Evolutionary conservation across 768 basidiomycete species (phyloP).

Genomic region (Lentinula sp.): DNA sequence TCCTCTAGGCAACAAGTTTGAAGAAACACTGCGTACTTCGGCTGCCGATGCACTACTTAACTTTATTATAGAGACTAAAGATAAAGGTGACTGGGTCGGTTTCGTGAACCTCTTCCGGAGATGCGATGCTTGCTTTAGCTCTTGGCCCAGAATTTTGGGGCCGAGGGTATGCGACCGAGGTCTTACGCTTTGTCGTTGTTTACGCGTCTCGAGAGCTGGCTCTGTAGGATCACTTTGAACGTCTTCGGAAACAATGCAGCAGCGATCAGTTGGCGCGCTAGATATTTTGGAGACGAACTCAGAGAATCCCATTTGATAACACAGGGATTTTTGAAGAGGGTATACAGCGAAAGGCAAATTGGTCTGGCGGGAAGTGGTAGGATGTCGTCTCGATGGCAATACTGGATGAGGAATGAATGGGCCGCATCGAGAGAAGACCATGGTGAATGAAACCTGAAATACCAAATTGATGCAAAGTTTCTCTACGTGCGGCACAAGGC

Average conservation of each 20-base stretch:
- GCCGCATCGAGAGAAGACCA: background rate
- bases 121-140: slow-evolving; percentile 25
- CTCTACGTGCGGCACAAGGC: too few relatives aligned
- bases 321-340: slow-evolving; percentile 36
- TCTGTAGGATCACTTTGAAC: slow-evolving; percentile 30
- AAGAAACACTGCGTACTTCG: background rate
- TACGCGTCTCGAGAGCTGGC: slow-evolving; percentile 32
- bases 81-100: background rate
- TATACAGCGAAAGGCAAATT: slow-evolving; percentile 25
- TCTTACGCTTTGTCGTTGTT: slow-evolving; percentile 33
- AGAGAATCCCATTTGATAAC: background rate
- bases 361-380: slow-evolving; percentile 29
- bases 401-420: slow-evolving; percentile 38
- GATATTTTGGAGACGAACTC: background rate
- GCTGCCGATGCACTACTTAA: background rate
- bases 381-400: slow-evolving; percentile 32
- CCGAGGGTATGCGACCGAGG: slow-evolving; percentile 36
- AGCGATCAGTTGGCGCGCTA: slow-evolving; percentile 22
- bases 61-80: background rate
- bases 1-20: slow-evolving; percentile 4
- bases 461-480: too few relatives aligned
- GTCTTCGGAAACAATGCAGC: slow-evolving; percentile 32
- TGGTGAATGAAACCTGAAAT: too few relatives aligned
- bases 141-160: slow-evolving; percentile 26
- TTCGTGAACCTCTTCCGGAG: slow-evolving; percentile 9